Percentiles rank a stretch among this genome's conserved stretches.
Evolutionary conservation across 441 rosid genomes (phyloP).

Genomic region (Breynia disticha): DNA sequence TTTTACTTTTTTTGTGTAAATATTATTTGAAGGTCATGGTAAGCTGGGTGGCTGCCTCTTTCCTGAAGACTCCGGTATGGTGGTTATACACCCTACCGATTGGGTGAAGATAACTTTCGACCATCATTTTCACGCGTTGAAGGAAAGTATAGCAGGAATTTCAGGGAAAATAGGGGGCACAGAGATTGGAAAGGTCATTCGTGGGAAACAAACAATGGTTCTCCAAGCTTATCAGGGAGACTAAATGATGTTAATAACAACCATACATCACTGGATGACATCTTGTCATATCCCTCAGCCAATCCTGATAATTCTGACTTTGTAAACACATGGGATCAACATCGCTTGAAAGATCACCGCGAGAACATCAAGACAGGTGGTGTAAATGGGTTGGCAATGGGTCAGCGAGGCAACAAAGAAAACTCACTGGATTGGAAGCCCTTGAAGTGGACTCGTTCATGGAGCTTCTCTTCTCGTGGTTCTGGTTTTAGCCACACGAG

Average conservation of each 20-base stretch:
- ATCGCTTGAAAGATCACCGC: conserved; percentile 40
- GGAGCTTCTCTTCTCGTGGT: conserved; percentile 80
- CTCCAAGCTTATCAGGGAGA: conserved; percentile 36
- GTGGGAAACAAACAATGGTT: conserved; percentile 62
- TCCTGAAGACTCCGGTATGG: conserved; percentile 60
- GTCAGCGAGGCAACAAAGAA: conserved; percentile 45
- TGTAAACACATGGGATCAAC: conserved; percentile 39
- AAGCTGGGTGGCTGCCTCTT: conserved; percentile 82
- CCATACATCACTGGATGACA: conserved; percentile 57
- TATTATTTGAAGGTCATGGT: conserved; percentile 70
- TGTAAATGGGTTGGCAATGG: conserved; percentile 34
- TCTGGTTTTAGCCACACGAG: conserved; percentile 92
- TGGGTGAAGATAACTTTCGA: conserved; percentile 46
- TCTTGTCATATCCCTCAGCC: conserved; percentile 25
- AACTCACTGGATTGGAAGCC: conserved; percentile 66
- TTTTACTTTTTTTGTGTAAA: conserved; percentile 22
- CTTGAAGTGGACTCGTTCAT: conserved; percentile 70
- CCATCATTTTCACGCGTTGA: conserved; percentile 52
- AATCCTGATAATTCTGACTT: conserved; percentile 39
- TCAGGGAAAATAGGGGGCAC: conserved; percentile 60
- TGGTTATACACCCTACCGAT: conserved; percentile 46
- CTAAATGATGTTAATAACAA: conserved; percentile 42
- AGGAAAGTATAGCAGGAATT: conserved; percentile 56
- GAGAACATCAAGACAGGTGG: conserved; percentile 35
- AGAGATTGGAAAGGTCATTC: conserved; percentile 69